Evolutionary conservation across 306 rosid genomes (phyloP).

Genomic region (Castanea sativa): DNA sequence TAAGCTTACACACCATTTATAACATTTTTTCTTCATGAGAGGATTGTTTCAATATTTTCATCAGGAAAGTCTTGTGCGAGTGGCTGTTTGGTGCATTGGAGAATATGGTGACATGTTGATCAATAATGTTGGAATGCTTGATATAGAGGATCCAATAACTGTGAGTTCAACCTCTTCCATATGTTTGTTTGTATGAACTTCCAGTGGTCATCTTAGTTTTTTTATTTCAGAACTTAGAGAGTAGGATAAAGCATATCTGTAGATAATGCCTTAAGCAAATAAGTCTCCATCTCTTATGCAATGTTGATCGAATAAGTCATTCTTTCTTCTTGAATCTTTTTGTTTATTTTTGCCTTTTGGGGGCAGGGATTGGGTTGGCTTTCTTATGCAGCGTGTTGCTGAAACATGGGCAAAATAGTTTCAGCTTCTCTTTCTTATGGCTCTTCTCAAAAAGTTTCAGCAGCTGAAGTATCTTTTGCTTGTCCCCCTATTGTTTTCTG

Average conservation of each 20-base stretch:
- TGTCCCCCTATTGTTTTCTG: not conserved
- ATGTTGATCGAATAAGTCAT: not conserved
- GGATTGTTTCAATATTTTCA: slow-evolving; percentile 21
- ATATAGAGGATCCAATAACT: slow-evolving; percentile 80
- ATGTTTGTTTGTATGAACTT: slow-evolving; percentile 6
- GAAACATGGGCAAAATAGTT: not conserved
- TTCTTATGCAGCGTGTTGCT: not conserved
- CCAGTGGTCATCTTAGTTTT: not conserved
- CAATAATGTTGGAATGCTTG: slow-evolving; percentile 79
- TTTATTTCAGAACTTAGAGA: not conserved
- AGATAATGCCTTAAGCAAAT: not conserved
- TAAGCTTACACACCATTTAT: not conserved
- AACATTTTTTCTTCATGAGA: not conserved
- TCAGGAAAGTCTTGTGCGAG: slow-evolving; percentile 96
- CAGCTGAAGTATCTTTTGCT: not conserved
- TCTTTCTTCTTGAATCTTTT: not conserved
- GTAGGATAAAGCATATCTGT: not conserved
- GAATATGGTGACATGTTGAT: slow-evolving; percentile 93
- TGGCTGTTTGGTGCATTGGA: slow-evolving; percentile 98
- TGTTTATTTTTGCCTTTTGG: not conserved
- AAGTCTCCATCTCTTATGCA: not conserved
- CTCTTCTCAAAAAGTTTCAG: not conserved
- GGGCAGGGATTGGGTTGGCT: not conserved
- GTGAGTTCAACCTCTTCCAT: slow-evolving; percentile 49
- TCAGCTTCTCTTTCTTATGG: not conserved